Base-by-base conservation (phyloP, 805 yeast species). In the Kodamaea fukazawae region DNA sequence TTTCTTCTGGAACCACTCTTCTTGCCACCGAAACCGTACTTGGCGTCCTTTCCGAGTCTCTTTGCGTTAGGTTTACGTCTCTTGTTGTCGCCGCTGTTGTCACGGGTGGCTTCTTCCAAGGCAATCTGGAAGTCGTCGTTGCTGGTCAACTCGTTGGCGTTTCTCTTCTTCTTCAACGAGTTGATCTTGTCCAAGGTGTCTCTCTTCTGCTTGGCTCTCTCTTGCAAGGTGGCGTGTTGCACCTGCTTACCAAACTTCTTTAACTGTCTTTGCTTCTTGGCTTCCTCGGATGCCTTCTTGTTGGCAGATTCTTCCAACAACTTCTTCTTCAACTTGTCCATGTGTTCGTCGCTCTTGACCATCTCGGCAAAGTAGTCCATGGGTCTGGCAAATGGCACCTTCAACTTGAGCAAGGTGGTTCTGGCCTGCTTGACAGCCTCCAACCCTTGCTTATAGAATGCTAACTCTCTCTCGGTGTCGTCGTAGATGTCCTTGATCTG, bases 161-260 rank as follows among this genome's bases (percentile, higher is more conserved):
- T 81, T 69, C 96, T 81, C 79, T 88, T 90, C 60, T 85, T 82
- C 76, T 87, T 88, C 57, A 93, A 76, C n/a, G 86, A 75, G 65
- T 89, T 90, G 63, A 91, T 87, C 70, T 84, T 86, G 16, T 90
- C 96, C 50, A 91, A 66, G 14, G 96, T 81, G 16, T 88, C 96
- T 58, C 78, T 80, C 83, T 91, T 91, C 54, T 89, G 93, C 71
- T 86, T 83, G 60, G 87, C 95, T 69, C 98, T 84, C 54, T 86
- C 87, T 69, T 90, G 96, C 57, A 90, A 73, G 32, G 96, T 89
- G 49, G 87, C 96, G 54, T 86, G 79, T 72, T 90, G 96, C 23
- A 90, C 97, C 71, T 91, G 96, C 69, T 91, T 91, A 67, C 98
- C 98, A 53, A 88, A 91, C 72, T 91, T 91, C 83, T 91, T 91